These are phyloP conservation scores for Candida peoriensis DNA, from an alignment of 805 yeast genomes.

Conservation along the genomic window DNA sequence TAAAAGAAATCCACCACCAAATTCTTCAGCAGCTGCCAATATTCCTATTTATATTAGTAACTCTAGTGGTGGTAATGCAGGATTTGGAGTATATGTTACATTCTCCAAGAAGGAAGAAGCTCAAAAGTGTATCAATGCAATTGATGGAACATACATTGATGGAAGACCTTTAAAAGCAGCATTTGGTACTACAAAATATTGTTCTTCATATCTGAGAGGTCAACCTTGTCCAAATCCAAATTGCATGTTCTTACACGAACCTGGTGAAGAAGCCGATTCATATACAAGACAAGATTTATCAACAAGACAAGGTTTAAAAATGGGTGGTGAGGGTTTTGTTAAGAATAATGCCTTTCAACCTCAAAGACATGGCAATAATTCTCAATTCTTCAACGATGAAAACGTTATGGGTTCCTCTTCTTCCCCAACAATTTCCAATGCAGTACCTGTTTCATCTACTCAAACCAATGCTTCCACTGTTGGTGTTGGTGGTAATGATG, in stretches of 20 bases:
- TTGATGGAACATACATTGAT: slow-evolving; percentile 89
- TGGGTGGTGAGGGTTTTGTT: slow-evolving; percentile 34
- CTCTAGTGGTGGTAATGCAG: slow-evolving; percentile 44
- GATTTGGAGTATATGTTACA: slow-evolving; percentile 94
- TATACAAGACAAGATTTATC: slow-evolving; percentile 85
- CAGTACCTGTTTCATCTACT: slow-evolving; percentile 3
- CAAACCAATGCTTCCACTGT: neutral
- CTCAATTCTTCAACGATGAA: slow-evolving; percentile 5
- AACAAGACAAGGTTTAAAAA: slow-evolving; percentile 64
- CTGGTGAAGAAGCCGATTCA: slow-evolving; percentile 98
- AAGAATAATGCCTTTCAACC: slow-evolving; percentile 15
- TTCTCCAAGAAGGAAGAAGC: slow-evolving; percentile 94
- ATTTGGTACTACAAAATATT: slow-evolving; percentile 97
- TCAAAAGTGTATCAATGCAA: slow-evolving; percentile 83
- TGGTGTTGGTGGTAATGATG: too few relatives aligned
- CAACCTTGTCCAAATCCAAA: slow-evolving; percentile 97
- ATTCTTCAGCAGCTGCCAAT: slow-evolving; percentile 21
- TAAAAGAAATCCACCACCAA: slow-evolving; percentile 50
- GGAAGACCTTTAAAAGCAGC: slow-evolving; percentile 91
- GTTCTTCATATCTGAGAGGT: slow-evolving; percentile 93
- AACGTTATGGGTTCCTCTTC: neutral
- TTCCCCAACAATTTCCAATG: slow-evolving; percentile 13
- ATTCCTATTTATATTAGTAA: too few relatives aligned
- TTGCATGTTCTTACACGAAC: slow-evolving; percentile 98
- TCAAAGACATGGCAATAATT: slow-evolving; percentile 20